These are phyloP conservation scores for Monilinia polystroma DNA, from an alignment of 2,329 filamentous ascomycete species.

Conservation along the genomic window DNA sequence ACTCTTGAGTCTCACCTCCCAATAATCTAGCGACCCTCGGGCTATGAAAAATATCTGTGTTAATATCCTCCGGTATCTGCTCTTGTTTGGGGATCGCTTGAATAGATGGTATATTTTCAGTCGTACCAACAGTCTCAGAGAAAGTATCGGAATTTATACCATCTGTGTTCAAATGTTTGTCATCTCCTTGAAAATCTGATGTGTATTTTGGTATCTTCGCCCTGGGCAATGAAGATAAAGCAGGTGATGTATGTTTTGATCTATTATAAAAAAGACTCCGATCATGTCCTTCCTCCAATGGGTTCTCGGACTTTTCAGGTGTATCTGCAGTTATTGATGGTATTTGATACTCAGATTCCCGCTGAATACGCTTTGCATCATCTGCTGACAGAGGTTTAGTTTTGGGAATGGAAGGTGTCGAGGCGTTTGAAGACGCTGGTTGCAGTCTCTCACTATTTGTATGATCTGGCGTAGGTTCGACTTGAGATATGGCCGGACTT, in stretches of 20 bases:
- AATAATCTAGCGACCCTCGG: constrained; percentile 56
- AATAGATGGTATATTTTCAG: constrained; percentile 24
- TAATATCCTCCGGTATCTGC: constrained; percentile 56
- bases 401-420: constrained; percentile 44
- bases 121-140: constrained; percentile 38
- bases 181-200: constrained; percentile 40
- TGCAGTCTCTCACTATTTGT: constrained; percentile 38
- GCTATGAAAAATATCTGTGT: constrained; percentile 62
- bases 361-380: constrained; percentile 47
- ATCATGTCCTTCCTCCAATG: constrained; percentile 40
- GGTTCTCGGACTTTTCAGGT: constrained; percentile 34
- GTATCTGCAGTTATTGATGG: constrained; percentile 51
- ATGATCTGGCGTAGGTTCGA: constrained; percentile 42
- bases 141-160: constrained; percentile 37
- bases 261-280: constrained; percentile 57
- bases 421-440: constrained; percentile 43
- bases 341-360: constrained; percentile 51
- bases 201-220: constrained; percentile 55
- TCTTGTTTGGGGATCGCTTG: constrained; percentile 43
- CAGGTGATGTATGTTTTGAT: constrained; percentile 47
- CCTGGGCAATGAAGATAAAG: constrained; percentile 53
- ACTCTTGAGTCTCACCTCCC: constrained; percentile 44
- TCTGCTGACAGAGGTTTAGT: constrained; percentile 41
- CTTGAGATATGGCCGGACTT: constrained; percentile 37
- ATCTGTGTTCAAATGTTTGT: constrained; percentile 27